These are phyloP conservation scores for Heterobasidion parviporum DNA, from an alignment of 1,284 basidiomycete species.

Conservation along the genomic window DNA sequence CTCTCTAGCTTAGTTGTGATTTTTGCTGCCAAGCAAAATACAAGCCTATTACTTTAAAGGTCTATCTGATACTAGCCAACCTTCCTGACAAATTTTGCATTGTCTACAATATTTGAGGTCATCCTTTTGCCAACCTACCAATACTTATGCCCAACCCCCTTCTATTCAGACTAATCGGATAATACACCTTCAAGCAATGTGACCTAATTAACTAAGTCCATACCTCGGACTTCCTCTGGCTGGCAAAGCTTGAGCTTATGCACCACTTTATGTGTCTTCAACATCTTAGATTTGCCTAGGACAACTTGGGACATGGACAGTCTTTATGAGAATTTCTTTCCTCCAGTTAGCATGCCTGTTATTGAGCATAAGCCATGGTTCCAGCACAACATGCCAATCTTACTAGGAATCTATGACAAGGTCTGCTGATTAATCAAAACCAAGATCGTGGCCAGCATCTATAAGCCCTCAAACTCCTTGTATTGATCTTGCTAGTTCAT, in stretches of 20 bases:
- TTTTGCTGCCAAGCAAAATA: too few species aligned
- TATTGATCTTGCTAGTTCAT: conserved; percentile 20
- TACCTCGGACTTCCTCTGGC: too few species aligned
- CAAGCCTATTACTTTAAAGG: too few species aligned
- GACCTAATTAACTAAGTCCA: too few species aligned
- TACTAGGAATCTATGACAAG: conserved; percentile 18
- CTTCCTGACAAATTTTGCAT: not conserved
- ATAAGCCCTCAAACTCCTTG: conserved; percentile 25
- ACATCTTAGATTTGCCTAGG: too few species aligned
- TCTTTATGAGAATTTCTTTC: not conserved
- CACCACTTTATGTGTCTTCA: too few species aligned
- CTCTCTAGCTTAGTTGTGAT: too few species aligned
- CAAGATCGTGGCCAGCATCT: conserved; percentile 25
- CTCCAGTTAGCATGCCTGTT: conserved; percentile 6
- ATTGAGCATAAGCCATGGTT: conserved; percentile 23
- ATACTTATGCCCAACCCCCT: not conserved
- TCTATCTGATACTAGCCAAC: too few species aligned
- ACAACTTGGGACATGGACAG: not conserved
- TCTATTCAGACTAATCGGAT: not conserved
- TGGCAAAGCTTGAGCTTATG: too few species aligned
- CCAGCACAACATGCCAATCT: conserved; percentile 18
- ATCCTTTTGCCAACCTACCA: not conserved
- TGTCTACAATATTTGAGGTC: not conserved
- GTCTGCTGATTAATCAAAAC: conserved; percentile 22
- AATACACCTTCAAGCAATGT: not conserved